Evolutionary conservation across 202 grass and related monocot species (phyloP), one percentile per base, ranked within the genome.

Genomic region (Digitaria exilis): DNA sequence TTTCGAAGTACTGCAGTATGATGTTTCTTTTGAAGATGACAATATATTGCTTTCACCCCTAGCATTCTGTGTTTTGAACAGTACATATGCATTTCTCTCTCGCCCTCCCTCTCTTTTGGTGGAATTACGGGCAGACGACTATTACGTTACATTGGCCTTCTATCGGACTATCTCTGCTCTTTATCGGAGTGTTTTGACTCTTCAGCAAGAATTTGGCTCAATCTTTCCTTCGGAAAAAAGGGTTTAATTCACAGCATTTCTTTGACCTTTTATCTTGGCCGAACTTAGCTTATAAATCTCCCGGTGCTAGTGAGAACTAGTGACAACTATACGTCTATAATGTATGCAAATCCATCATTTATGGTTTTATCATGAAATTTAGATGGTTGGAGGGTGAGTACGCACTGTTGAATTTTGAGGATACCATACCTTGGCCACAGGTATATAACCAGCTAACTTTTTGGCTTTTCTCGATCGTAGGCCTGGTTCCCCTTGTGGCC

Each of bases 401-500:
- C 37, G 42, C 14, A 67, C 66, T 73, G 31, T 79, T 68, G 4
- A 58, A 50, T 35, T 61, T 12, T 68, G 58, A 73, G 34, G 52
- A 82, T 61, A 51, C 61, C 41, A 37, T 61, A 25, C 22, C 58
- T 42, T 82, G 62, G 39, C 48, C 46, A 48, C 66, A 49, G 56
- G 61, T 51, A 69, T 15, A 68, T 24, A 52, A 45, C 9, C 43
- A 80, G 41, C 73, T 72, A 82, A 28, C 41, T 35, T 79, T 68
- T 82, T 73, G 66, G 59, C 61, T 80, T 83, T 76, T 71, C 63
- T 83, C 34, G 16, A 80, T 46, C 54, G 39, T 37, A 75, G 77
- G 54, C 44, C 35, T 76, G 41, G 66, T 82, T 84, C 56, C 29
- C 61, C 26, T 80, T 65, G 62, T 55, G 74, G 84, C 83, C 80